These are phyloP conservation scores for Lactarius akahatsu DNA, from an alignment of 768 basidiomycete species.

Conservation along the genomic window DNA sequence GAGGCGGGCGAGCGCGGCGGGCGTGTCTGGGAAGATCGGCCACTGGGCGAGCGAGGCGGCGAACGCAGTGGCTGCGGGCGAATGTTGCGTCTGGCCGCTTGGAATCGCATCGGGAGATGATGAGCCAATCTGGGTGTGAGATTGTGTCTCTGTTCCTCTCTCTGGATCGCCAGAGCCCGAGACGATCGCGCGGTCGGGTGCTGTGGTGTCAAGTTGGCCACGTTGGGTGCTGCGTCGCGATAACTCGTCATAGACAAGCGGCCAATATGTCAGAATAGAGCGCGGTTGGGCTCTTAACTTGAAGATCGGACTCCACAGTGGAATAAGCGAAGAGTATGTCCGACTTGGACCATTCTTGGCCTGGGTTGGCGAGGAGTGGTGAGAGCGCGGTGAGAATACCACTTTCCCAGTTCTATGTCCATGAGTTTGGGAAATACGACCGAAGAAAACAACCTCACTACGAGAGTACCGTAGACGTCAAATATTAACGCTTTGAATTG, in stretches of 20 bases:
- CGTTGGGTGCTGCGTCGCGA: constrained; percentile 34
- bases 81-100: too few species aligned
- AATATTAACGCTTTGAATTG: constrained; percentile 55
- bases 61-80: constrained; percentile 46
- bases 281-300: constrained; percentile 55
- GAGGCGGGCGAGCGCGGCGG: constrained; percentile 56
- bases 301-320: constrained; percentile 55
- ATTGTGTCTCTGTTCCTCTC: neutral
- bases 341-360: constrained; percentile 49
- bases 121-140: neutral
- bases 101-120: neutral
- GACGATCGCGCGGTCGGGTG: neutral
- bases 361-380: constrained; percentile 44
- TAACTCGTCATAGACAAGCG: constrained; percentile 35
- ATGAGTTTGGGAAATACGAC: constrained; percentile 3
- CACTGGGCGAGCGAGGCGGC: constrained; percentile 60
- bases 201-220: neutral
- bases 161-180: neutral
- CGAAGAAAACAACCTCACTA: constrained; percentile 37
- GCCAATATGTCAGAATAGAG: constrained; percentile 63
- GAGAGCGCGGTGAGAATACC: constrained; percentile 56
- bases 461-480: constrained; percentile 76
- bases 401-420: constrained; percentile 63
- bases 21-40: constrained; percentile 67
- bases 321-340: constrained; percentile 54